These are phyloP conservation scores for Aspergillus taichungensis DNA, from an alignment of 495 filamentous ascomycete species.

Conservation along the genomic window DNA sequence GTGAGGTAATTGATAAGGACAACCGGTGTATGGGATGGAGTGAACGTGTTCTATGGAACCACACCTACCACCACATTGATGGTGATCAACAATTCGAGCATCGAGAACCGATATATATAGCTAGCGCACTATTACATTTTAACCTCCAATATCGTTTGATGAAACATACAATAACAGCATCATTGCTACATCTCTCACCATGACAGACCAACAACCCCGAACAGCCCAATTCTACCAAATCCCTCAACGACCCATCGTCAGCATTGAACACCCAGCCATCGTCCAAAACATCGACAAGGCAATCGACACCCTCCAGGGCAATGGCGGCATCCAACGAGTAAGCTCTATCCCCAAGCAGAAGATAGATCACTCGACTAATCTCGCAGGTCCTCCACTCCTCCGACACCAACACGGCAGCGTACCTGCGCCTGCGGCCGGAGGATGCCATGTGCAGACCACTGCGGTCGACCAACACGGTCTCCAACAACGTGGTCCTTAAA, in stretches of 20 bases:
- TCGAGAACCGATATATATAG: too few species aligned
- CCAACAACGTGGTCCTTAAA: slow-evolving; percentile 78
- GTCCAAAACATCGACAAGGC: slow-evolving; percentile 75
- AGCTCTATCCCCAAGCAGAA: slow-evolving; percentile 5
- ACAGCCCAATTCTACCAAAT: slow-evolving; percentile 49
- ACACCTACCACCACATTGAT: too few species aligned
- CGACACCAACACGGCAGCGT: slow-evolving; percentile 33
- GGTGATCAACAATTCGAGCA: too few species aligned
- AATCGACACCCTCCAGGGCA: slow-evolving; percentile 67
- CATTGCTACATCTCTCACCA: not conserved
- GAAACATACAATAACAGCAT: too few species aligned
- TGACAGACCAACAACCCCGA: slow-evolving; percentile 18
- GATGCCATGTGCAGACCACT: slow-evolving; percentile 70
- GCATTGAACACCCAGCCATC: slow-evolving; percentile 82
- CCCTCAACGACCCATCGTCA: slow-evolving; percentile 56
- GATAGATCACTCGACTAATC: slow-evolving; percentile 6
- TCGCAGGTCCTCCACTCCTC: slow-evolving; percentile 34
- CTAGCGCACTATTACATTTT: too few species aligned
- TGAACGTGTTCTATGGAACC: too few species aligned
- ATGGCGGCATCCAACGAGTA: slow-evolving; percentile 57
- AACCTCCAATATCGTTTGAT: too few species aligned
- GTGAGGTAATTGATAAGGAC: too few species aligned
- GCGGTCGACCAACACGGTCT: slow-evolving; percentile 56
- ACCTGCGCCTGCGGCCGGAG: slow-evolving; percentile 61
- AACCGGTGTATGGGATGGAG: too few species aligned